Evolutionary conservation across 148 eudicot species (phyloP).

Genomic region (Vaccinium vitisidaea): DNA sequence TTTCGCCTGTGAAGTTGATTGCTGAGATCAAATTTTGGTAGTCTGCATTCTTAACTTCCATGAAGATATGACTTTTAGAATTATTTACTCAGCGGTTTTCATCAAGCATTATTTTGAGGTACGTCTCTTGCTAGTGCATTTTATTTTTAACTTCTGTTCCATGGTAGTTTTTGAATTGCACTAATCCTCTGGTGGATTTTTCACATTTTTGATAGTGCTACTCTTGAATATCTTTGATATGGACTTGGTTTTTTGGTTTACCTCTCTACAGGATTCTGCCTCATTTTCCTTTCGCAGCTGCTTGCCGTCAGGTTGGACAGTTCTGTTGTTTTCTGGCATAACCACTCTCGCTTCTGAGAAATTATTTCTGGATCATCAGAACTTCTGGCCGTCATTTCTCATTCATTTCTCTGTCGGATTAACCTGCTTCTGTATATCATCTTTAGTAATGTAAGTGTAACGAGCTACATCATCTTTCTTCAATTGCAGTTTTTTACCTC

Average conservation of each 20-base stretch:
- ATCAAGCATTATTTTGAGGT: constrained; percentile 89
- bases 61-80: constrained; percentile 84
- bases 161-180: not conserved
- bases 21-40: not conserved
- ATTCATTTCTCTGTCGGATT: constrained; percentile 74
- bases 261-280: constrained; percentile 57
- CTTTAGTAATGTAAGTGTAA: constrained; percentile 66
- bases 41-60: constrained; percentile 43
- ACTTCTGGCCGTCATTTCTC: constrained; percentile 69
- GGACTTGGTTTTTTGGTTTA: not conserved
- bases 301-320: constrained; percentile 83
- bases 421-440: constrained; percentile 62
- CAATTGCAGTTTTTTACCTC: not conserved
- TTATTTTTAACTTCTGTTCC: not conserved
- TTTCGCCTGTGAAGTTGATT: not conserved
- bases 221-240: not conserved
- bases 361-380: constrained; percentile 58
- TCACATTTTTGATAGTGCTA: not conserved
- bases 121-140: constrained; percentile 9
- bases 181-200: not conserved
- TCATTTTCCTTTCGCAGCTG: constrained; percentile 75
- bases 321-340: constrained; percentile 56
- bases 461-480: not conserved
- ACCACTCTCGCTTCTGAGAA: constrained; percentile 70
- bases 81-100: constrained; percentile 74